A percentile compares a stretch with the other conserved stretches of the same genome.
These are phyloP conservation scores for Aspergillaceae sp. DNA, from an alignment of 2,329 filamentous ascomycete genomes.

Conservation along the genomic window DNA sequence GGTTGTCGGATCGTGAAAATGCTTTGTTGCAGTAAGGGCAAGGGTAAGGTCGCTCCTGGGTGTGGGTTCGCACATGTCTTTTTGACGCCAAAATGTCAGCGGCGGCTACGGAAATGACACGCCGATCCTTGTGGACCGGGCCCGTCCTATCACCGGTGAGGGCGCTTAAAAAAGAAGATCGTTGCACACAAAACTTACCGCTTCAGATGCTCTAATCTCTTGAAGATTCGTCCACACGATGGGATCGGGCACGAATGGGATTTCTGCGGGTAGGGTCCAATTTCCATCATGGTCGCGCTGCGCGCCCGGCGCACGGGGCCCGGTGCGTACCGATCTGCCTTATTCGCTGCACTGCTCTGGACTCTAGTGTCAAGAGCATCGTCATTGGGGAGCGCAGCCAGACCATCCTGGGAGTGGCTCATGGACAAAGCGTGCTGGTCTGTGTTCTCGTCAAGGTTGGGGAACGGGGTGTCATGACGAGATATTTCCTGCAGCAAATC, in stretches of 20 bases:
- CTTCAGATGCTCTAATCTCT: conserved; percentile 98
- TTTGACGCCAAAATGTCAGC: conserved; percentile 40
- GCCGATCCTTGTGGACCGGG: conserved; percentile 9
- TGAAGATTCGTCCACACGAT: conserved; percentile 93
- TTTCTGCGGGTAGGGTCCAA: conserved; percentile 93
- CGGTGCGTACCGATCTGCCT: conserved; percentile 46
- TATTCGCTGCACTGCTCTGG: conserved; percentile 51
- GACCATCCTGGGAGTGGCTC: conserved; percentile 59
- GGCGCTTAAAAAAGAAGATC: conserved; percentile 17
- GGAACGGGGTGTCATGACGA: conserved; percentile 80
- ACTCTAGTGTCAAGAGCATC: conserved; percentile 49
- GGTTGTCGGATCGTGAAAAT: conserved; percentile 96
- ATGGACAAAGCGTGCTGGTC: conserved; percentile 60
- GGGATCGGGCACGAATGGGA: conserved; percentile 99
- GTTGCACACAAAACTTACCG: conserved; percentile 56
- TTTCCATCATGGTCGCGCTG: conserved; percentile 92
- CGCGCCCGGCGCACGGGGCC: conserved; percentile 81
- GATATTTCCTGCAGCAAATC: conserved; percentile 72
- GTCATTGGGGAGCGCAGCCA: conserved; percentile 53
- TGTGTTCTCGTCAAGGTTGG: conserved; percentile 74
- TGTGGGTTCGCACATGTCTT: conserved; percentile 97
- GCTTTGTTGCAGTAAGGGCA: conserved; percentile 98
- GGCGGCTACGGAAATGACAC: conserved; percentile 41
- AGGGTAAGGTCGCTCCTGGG: conserved; percentile 96
- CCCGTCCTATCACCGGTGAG: background rate